Conservation (phyloP, 108 stramenopile species). For the Skeletonema tropicum region DNA sequence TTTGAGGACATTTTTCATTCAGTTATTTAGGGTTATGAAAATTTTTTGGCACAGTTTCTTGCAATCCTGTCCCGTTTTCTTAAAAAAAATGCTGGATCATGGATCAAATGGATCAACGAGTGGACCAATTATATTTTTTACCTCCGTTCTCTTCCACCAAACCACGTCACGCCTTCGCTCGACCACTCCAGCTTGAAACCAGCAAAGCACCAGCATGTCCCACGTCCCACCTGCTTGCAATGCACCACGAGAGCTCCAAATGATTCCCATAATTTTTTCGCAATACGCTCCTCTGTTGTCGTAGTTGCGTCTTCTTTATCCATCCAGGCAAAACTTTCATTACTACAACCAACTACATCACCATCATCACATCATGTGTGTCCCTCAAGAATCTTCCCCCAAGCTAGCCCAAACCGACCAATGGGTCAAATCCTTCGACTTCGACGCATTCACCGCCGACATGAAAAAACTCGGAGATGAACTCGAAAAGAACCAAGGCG, state of each 20-base stretch:
- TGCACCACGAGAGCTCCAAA: background rate
- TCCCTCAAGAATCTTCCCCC: slow-evolving; percentile 20
- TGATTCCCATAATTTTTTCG: background rate
- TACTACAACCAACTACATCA: background rate
- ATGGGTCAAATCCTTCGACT: slow-evolving; percentile 85
- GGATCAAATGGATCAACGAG: too few species aligned
- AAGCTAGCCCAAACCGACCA: slow-evolving; percentile 60
- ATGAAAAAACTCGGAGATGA: slow-evolving; percentile 79
- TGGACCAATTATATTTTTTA: too few species aligned
- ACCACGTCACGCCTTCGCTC: background rate
- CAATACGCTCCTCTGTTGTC: background rate
- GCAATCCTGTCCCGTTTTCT: too few species aligned
- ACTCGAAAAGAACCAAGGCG: slow-evolving; percentile 77
- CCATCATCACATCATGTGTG: slow-evolving; percentile 33
- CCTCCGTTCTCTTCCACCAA: too few species aligned
- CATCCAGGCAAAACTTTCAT: background rate
- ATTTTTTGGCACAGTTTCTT: too few species aligned
- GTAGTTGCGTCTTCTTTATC: slow-evolving; percentile 1
- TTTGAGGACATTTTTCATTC: too few species aligned
- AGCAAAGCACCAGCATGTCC: too few species aligned
- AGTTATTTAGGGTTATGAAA: too few species aligned
- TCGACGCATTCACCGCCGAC: slow-evolving; percentile 80
- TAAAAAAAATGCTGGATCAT: too few species aligned
- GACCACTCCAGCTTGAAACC: background rate
- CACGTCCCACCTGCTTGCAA: too few species aligned